phyloP scores from a whole-genome alignment of 495 filamentous ascomycete genomes.

The Neurospora sp. region DNA sequence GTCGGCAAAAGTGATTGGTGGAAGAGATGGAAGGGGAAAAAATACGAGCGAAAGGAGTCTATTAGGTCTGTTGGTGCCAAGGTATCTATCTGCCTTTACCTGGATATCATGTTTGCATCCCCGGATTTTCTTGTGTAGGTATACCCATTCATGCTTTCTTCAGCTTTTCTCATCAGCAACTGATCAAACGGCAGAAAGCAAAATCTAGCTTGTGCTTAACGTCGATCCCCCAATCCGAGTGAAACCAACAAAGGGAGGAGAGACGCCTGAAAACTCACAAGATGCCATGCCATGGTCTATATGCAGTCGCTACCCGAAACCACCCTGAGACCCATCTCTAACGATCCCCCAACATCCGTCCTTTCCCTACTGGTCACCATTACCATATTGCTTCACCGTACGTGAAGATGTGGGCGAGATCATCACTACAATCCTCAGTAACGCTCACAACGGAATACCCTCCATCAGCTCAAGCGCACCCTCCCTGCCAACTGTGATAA shows the following conservation, averaged over 20 bases:
- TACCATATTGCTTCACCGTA: background rate
- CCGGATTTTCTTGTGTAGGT: background rate
- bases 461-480: constrained; percentile 59
- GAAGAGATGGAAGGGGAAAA: too few species aligned
- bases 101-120: background rate
- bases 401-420: background rate
- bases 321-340: background rate
- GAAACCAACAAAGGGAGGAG: background rate
- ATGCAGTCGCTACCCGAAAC: background rate
- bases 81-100: background rate
- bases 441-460: constrained; percentile 36
- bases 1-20: background rate
- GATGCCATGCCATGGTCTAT: background rate
- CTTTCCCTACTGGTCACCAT: background rate
- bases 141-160: background rate
- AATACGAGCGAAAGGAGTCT: background rate
- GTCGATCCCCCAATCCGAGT: background rate
- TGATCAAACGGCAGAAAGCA: background rate
- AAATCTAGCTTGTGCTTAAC: background rate
- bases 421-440: background rate
- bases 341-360: background rate
- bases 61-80: background rate
- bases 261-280: background rate
- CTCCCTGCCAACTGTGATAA: constrained; percentile 56
- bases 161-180: background rate